A percentile compares a stretch with the other conserved stretches of the same genome.
phyloP scores from a whole-genome alignment of 2,329 filamentous ascomycete genomes.

The Cladosporium sp. region DNA sequence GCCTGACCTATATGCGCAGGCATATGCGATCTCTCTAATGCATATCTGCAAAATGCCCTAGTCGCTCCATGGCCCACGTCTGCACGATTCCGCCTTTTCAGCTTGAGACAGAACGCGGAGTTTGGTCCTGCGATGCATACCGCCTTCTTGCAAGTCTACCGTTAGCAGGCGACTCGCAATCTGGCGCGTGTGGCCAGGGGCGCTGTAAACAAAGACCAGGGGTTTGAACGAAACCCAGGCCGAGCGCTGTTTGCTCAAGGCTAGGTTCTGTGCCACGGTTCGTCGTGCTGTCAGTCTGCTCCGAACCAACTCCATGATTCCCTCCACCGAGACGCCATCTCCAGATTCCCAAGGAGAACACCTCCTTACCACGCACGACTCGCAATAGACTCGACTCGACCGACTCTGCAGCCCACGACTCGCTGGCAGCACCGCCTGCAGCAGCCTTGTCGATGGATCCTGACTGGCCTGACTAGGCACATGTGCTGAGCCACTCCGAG shows the following conservation, averaged over 20 bases:
- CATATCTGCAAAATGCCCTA: constrained; percentile 8
- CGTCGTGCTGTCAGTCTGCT: background rate
- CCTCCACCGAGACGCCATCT: background rate
- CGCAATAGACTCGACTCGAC: background rate
- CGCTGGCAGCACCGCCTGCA: background rate
- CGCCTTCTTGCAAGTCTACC: background rate
- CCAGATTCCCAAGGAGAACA: background rate
- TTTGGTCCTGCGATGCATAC: background rate
- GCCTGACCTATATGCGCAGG: constrained; percentile 3
- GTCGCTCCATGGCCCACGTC: background rate
- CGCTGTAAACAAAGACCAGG: constrained; percentile 26
- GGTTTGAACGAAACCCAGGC: constrained; percentile 85
- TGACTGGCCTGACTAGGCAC: constrained; percentile 4
- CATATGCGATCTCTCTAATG: constrained; percentile 2
- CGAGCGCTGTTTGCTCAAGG: constrained; percentile 57
- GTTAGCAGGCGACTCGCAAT: constrained; percentile 4
- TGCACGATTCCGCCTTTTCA: background rate
- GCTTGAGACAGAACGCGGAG: constrained; percentile 2
- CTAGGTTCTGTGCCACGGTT: background rate
- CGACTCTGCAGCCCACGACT: constrained; percentile 6
- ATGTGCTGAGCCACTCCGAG: background rate
- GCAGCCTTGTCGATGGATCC: background rate
- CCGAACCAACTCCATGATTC: constrained; percentile 9
- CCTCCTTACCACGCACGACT: background rate
- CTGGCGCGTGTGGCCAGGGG: constrained; percentile 10